phyloP scores from a whole-genome alignment of 2,329 filamentous ascomycete species.

The Aspergillus novoparasiticus region DNA sequence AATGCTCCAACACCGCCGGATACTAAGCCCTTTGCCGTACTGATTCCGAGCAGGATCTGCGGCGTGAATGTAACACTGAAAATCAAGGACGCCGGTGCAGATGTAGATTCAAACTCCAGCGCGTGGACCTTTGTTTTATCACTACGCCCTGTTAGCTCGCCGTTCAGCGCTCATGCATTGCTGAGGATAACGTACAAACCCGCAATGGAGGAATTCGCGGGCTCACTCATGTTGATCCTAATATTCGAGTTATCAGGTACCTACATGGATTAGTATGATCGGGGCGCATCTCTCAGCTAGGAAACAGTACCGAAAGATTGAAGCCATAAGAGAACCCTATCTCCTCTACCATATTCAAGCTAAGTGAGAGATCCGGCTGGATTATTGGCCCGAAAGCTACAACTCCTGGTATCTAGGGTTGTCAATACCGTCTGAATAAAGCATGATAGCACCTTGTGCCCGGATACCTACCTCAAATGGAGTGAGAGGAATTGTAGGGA shows the following conservation, averaged over 20 bases:
- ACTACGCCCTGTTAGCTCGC: slow-evolving; percentile 9
- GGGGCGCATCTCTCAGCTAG: too few species aligned
- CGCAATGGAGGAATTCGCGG: slow-evolving; percentile 28
- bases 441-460: not conserved
- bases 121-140: slow-evolving; percentile 19
- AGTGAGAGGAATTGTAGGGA: slow-evolving; percentile 23
- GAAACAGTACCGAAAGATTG: slow-evolving; percentile 19
- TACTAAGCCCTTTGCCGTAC: slow-evolving; percentile 6
- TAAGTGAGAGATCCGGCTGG: slow-evolving; percentile 14
- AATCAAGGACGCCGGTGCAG: slow-evolving; percentile 10
- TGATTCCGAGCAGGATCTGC: slow-evolving; percentile 23
- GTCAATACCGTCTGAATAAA: not conserved
- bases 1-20: slow-evolving; percentile 26
- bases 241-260: slow-evolving; percentile 21
- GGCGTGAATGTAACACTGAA: slow-evolving; percentile 20
- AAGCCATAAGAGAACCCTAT: slow-evolving; percentile 25
- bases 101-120: slow-evolving; percentile 20
- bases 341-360: slow-evolving; percentile 12
- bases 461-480: slow-evolving; percentile 23
- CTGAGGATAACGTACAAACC: slow-evolving; percentile 34
- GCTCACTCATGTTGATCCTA: slow-evolving; percentile 16
- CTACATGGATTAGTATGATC: slow-evolving; percentile 7
- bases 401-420: slow-evolving; percentile 22
- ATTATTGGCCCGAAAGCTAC: slow-evolving; percentile 23
- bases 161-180: not conserved